phyloP scores from a whole-genome alignment of 768 basidiomycete genomes.

The Mycena indigotica region DNA sequence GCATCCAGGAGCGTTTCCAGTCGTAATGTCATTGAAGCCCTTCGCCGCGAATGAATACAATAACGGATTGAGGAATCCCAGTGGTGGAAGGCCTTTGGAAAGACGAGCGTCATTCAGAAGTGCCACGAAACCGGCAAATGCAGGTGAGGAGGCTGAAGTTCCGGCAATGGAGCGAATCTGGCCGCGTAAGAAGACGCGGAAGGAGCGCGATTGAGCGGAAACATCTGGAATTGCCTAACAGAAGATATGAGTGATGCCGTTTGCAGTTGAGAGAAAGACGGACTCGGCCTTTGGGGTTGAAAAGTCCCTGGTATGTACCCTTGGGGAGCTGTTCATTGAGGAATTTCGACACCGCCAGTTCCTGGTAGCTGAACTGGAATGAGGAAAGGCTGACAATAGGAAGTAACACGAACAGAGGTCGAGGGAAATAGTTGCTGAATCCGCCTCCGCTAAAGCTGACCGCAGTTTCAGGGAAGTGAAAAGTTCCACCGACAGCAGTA shows the following conservation, averaged over 20 bases:
- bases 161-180: constrained; percentile 22
- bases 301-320: constrained; percentile 30
- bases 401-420: constrained; percentile 25
- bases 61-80: constrained; percentile 69
- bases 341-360: constrained; percentile 31
- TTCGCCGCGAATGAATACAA: constrained; percentile 46
- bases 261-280: not conserved
- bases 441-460: constrained; percentile 38
- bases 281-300: constrained; percentile 29
- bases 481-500: constrained; percentile 24
- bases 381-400: not conserved
- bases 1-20: constrained; percentile 56
- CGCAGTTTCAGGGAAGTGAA: constrained; percentile 17
- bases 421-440: constrained; percentile 43
- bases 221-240: constrained; percentile 34
- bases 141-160: constrained; percentile 31
- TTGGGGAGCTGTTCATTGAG: constrained; percentile 27
- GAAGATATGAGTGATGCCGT: not conserved
- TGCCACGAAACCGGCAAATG: constrained; percentile 51
- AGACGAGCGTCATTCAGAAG: constrained; percentile 65
- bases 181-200: constrained; percentile 27
- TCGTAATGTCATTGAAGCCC: constrained; percentile 59
- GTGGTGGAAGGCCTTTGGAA: constrained; percentile 39
- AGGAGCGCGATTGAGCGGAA: constrained; percentile 29
- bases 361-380: constrained; percentile 36